Evolutionary conservation across 352 stramenopile genomes (phyloP).

Genomic region (Nothophytophthora sp.): DNA sequence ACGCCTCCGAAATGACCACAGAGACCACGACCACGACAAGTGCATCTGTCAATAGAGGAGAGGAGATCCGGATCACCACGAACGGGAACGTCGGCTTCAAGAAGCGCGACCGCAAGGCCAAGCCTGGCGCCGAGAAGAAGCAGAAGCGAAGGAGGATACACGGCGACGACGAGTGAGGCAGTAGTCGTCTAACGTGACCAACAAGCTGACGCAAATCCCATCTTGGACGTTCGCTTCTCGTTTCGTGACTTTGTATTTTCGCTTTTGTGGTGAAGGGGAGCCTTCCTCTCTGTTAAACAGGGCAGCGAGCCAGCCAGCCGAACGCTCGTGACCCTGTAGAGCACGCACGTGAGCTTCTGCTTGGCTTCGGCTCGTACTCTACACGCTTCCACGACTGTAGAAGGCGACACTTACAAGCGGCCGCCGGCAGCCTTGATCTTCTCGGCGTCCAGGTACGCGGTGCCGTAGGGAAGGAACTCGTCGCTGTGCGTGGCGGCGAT

Average conservation of each 20-base stretch:
- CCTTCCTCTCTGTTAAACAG: too few species aligned
- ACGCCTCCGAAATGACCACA: slow-evolving; percentile 9
- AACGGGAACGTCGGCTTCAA: slow-evolving; percentile 72
- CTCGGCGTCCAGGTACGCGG: slow-evolving; percentile 87
- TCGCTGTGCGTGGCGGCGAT: slow-evolving; percentile 87
- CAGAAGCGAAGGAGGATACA: slow-evolving; percentile 65
- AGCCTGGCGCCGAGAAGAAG: slow-evolving; percentile 38
- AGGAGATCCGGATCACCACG: slow-evolving; percentile 58
- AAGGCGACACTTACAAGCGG: slow-evolving; percentile 59
- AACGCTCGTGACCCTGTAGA: too few species aligned
- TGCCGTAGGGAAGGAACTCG: slow-evolving; percentile 91
- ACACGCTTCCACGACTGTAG: too few species aligned
- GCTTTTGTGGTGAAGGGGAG: too few species aligned
- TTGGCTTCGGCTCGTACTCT: too few species aligned
- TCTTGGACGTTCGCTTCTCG: too few species aligned
- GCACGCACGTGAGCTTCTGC: too few species aligned
- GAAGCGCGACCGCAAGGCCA: slow-evolving; percentile 43
- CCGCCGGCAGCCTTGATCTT: slow-evolving; percentile 83
- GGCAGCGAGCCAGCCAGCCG: too few species aligned
- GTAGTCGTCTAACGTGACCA: slow-evolving; percentile 5
- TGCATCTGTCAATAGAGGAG: slow-evolving; percentile 28
- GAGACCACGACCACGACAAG: neutral
- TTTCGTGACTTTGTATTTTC: slow-evolving; percentile 35
- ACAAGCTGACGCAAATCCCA: slow-evolving; percentile 1
- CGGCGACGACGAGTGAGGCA: slow-evolving; percentile 47